Conservation (phyloP, 345 rosid species). For the Melaleuca quinquenervia region DNA sequence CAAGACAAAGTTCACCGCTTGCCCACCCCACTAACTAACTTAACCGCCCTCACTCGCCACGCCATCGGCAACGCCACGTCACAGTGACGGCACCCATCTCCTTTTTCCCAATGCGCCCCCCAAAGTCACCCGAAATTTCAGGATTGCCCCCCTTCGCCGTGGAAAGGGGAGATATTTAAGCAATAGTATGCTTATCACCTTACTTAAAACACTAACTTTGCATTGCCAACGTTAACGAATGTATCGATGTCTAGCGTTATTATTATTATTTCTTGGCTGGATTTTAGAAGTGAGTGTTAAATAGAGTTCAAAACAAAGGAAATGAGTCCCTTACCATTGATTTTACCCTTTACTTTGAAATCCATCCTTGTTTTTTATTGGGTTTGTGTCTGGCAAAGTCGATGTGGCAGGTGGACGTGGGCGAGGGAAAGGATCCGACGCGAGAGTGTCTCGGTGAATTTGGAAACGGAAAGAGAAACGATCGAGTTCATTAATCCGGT, state of each 20-base stretch:
- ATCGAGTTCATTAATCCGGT: not conserved
- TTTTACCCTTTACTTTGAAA: too few species aligned
- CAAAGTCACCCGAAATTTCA: not conserved
- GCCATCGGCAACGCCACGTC: not conserved
- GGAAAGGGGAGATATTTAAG: not conserved
- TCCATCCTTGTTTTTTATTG: not conserved
- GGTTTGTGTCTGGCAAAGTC: not conserved
- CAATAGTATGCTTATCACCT: not conserved
- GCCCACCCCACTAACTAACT: not conserved
- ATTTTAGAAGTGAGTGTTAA: not conserved
- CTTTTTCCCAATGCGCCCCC: not conserved
- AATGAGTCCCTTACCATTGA: not conserved
- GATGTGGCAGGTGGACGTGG: not conserved
- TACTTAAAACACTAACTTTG: not conserved
- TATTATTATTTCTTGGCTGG: not conserved
- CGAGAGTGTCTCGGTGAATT: not conserved
- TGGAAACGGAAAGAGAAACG: not conserved
- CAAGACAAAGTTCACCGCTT: not conserved
- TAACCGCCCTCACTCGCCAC: not conserved
- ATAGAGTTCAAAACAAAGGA: not conserved
- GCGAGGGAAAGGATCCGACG: not conserved
- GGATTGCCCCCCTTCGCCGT: not conserved
- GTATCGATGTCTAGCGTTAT: not conserved
- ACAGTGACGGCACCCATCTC: not conserved
- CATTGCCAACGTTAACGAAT: too few species aligned